Base-by-base conservation (phyloP, 2,329 filamentous ascomycete species). In the Arthrocladium fulminans region DNA sequence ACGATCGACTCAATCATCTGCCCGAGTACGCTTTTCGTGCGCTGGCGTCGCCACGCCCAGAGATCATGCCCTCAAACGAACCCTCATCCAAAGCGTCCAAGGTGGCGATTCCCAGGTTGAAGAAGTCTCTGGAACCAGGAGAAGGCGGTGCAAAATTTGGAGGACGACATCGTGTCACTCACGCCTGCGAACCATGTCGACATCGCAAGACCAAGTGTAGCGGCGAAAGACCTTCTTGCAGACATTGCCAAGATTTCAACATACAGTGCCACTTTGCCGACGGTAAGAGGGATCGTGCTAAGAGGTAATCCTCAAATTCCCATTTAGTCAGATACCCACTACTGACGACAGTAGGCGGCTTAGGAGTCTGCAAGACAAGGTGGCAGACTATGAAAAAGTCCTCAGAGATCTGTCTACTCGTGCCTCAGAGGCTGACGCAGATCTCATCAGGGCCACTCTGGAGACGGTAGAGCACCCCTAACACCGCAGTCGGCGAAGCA, bases 201-300 rank as follows among this genome's bases (percentile, higher is more conserved):
- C 60, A 62, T 40, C 59, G 67, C 15, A 71, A 71, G 54, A 68
- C 63, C n/a, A 71, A 70, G 57, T 71, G 68, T 53, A 66, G 63
- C 48, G 68, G 68, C 8, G 65, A 68, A 48, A 62, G 61, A 12
- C 68, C 68, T 2, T 53, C 61, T 27, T 71, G 68, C 48, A 56
- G 62, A 40, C 65, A 69, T 49, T 71, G 68, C 42, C 59, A 61
- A 47, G 65, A 69, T 35, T 56, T 67, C 34, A 61, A 62, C 34
- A 57, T 64, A 27, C 34, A 46, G 10, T 71, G 68, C 57, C 58
- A 60, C 17, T 71, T 71, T 54, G 66, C 66, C 25, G 67, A 69
- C 54, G 65, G 68, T 32, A 72, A 70, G 54, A 61, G 65, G 45
- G 69, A 71, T 52, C 63, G 65, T 54, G 63, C 64, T 51, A 63